Base-by-base conservation (phyloP, 106 monocot species). In the Apostasia shenzhenica region DNA sequence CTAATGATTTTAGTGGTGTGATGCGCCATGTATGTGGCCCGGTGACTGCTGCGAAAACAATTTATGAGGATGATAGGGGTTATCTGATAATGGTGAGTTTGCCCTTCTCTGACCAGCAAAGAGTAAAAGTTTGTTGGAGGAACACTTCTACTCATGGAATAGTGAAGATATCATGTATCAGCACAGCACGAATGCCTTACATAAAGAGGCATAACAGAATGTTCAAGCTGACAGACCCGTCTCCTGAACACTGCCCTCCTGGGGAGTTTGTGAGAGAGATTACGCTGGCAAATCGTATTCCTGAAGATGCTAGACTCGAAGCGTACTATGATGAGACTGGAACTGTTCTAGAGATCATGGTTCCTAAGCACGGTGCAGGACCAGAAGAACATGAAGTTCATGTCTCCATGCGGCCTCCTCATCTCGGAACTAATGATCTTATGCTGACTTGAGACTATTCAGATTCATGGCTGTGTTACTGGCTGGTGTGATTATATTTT, bases 301-400 rank as follows among this genome's bases (percentile, higher is more conserved):
- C 87, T 0, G 87, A 87, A 67, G 81, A 88, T 79, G 88, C 88
- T 0, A 84, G 78, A 55, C 62, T 88, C 26, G 88, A 88, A 73
- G 88, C 88, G 6, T 88, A 84, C 61, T 88, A 73, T 64, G 88
- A 88, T 61, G 81, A 84, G 63, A 80, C 75, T 11, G 82, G 83
- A n/a, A 75, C 87, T 8, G 67, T 88, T 55, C 66, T 88, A 41
- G 88, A 88, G 73, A 88, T 88, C 42, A 81, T 88, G 69, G 88
- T 88, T 40, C 88, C 88, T 6, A 88, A 88, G 41, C 81, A 76
- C 38, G 72, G 78, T n/a, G 52, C 62, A 38, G 88, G 78, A 39
- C 76, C 88, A 1, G 88, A 88, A 71, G 88, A 88, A 76, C 88
- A 84, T 62, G 84, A 88, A 67, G 88, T 88, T 13, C 71, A 72